Evolutionary conservation across 176 grass and related monocot species (phyloP), one percentile per base, ranked within the genome.

Genomic region (Musa schizocarpa): DNA sequence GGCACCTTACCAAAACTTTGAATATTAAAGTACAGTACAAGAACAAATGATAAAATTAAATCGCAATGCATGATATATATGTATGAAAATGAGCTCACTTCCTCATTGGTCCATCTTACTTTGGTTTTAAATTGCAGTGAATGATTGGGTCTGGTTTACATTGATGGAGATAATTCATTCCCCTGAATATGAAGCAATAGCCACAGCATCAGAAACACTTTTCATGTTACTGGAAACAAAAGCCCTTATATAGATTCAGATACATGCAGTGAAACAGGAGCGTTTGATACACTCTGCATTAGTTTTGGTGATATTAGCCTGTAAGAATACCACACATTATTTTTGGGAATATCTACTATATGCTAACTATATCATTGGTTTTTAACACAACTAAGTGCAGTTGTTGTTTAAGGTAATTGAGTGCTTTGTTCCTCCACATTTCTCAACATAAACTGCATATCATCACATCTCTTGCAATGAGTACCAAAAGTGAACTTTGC

Each of bases 131-230:
- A 67, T 93, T 83, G 13, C 95, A 99, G 67, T 99, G 95, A 68
- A 99, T 84, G 75, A 99, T 99, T 71, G 95, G 88, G 11, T 99
- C 90, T 72, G 88, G 95, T 68, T 88, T 99, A 86, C 84, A 86
- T 76, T 94, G 86, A 82, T 99, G 95, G 72, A 99, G 90, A 89
- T 94, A 99, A 74, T 88, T 87, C 90, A 99, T 99, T 65, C 88
- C 95, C 85, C 95, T 99, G 79, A 82, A 82, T 66, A 83, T 64
- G 62, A 8, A 83, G 59, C 27, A 23, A 20, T 52, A 65, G 10
- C 29, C 74, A 49, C 34, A 63, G 16, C 2, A 16, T 78, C 34
- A 76, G 26, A 79, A 56, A 50, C 1, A 22, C 10, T 9, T 19
- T 50, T 22, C 2, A 51, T 50, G 25, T 63, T 52, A 76, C 3